Evolutionary conservation across 768 basidiomycete species (phyloP).

Genomic region (Leucocoprinus sp.): DNA sequence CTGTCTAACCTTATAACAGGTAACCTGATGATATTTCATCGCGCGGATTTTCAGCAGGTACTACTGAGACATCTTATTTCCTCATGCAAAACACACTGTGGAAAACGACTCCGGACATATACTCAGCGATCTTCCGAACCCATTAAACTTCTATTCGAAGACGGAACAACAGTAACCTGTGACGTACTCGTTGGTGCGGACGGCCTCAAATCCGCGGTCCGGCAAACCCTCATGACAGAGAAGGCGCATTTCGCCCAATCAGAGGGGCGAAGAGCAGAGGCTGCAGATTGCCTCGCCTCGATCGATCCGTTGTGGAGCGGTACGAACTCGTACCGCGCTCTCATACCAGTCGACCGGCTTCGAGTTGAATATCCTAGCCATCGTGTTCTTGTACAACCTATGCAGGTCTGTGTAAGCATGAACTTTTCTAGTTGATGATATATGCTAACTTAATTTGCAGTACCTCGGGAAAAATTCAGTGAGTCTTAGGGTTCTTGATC

Average conservation of each 20-base stretch:
- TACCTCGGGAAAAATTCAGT: slow-evolving; percentile 49
- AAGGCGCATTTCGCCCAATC: slow-evolving; percentile 26
- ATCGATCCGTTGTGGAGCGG: slow-evolving; percentile 56
- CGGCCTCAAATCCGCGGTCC: slow-evolving; percentile 52
- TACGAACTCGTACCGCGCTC: slow-evolving; percentile 45
- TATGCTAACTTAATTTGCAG: slow-evolving; percentile 22
- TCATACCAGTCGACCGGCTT: slow-evolving; percentile 47
- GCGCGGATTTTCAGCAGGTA: slow-evolving; percentile 57
- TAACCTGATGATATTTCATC: slow-evolving; percentile 47
- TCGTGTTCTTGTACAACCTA: slow-evolving; percentile 36
- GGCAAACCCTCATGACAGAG: slow-evolving; percentile 30
- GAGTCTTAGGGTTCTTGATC: slow-evolving; percentile 15
- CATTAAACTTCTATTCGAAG: slow-evolving; percentile 49
- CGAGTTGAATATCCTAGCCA: slow-evolving; percentile 36
- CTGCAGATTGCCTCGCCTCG: slow-evolving; percentile 31
- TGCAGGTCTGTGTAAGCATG: slow-evolving; percentile 31
- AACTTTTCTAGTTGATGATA: neutral
- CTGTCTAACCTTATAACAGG: slow-evolving; percentile 25
- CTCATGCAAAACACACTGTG: slow-evolving; percentile 38
- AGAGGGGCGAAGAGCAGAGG: slow-evolving; percentile 29
- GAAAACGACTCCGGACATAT: slow-evolving; percentile 55
- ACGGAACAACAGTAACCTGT: slow-evolving; percentile 50
- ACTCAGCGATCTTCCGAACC: slow-evolving; percentile 31
- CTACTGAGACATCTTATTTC: slow-evolving; percentile 43
- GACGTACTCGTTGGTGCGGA: slow-evolving; percentile 69